These are phyloP conservation scores for Hypericum perforatum DNA, from an alignment of 345 rosid genomes.

Conservation along the genomic window DNA sequence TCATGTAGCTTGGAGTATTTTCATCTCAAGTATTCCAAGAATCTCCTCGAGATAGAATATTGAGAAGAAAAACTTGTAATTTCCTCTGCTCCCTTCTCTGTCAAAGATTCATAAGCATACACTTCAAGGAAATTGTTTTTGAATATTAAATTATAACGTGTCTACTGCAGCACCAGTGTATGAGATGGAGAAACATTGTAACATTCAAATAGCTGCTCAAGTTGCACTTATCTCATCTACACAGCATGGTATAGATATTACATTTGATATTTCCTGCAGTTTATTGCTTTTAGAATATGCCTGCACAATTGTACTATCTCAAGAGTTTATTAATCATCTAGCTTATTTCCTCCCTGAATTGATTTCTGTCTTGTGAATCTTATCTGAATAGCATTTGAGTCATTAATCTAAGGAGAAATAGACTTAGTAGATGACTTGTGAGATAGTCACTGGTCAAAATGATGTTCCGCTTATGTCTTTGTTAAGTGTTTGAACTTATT, in stretches of 20 bases:
- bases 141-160: background rate
- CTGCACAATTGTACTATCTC: background rate
- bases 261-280: background rate
- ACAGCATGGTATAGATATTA: constrained; percentile 37
- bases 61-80: constrained; percentile 74
- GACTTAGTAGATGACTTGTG: too few species aligned
- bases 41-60: constrained; percentile 63
- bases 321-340: too few species aligned
- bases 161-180: constrained; percentile 65
- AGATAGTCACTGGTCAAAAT: too few species aligned
- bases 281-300: background rate
- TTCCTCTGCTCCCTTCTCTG: constrained; percentile 4
- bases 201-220: constrained; percentile 88
- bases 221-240: constrained; percentile 44
- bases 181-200: constrained; percentile 97
- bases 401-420: too few species aligned
- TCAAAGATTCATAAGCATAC: constrained; percentile 14
- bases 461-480: constrained; percentile 8
- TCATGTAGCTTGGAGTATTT: constrained; percentile 88
- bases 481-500: background rate
- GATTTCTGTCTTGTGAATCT: too few species aligned
- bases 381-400: too few species aligned
- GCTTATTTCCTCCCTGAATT: too few species aligned
- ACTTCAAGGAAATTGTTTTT: constrained; percentile 11
- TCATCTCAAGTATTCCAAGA: constrained; percentile 96